phyloP scores from a whole-genome alignment of 2,329 filamentous ascomycete genomes.

The Botrytis paeoniae region DNA sequence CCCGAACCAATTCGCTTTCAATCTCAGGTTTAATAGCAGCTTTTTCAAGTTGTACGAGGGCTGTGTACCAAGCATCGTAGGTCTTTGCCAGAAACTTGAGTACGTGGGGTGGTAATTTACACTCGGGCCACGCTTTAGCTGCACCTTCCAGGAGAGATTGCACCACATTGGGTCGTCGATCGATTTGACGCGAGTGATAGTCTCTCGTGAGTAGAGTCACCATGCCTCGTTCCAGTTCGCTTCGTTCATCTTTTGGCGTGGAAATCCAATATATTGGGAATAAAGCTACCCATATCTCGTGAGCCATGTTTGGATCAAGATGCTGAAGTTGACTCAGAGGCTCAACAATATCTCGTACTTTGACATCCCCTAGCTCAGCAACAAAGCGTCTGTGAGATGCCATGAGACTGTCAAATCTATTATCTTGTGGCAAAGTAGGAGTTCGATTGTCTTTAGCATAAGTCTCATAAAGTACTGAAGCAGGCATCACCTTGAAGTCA shows the following conservation, averaged over 20 bases:
- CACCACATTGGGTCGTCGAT: slow-evolving; percentile 92
- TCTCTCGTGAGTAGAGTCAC: slow-evolving; percentile 91
- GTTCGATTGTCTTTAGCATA: slow-evolving; percentile 67
- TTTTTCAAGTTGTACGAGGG: slow-evolving; percentile 84
- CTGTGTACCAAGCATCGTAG: slow-evolving; percentile 97
- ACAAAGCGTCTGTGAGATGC: slow-evolving; percentile 79
- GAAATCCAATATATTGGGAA: slow-evolving; percentile 96
- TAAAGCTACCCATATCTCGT: slow-evolving; percentile 84
- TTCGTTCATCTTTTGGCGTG: slow-evolving; percentile 79
- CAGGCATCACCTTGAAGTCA: slow-evolving; percentile 76
- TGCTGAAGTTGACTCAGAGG: slow-evolving; percentile 92
- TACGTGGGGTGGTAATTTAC: slow-evolving; percentile 92
- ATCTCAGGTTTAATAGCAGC: slow-evolving; percentile 74
- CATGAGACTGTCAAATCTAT: slow-evolving; percentile 77
- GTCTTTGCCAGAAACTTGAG: slow-evolving; percentile 93
- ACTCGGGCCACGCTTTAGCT: slow-evolving; percentile 77
- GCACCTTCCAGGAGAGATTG: slow-evolving; percentile 88
- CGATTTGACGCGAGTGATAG: slow-evolving; percentile 90
- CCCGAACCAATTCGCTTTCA: slow-evolving; percentile 78
- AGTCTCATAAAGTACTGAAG: slow-evolving; percentile 69
- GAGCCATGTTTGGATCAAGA: slow-evolving; percentile 74
- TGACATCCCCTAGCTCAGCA: slow-evolving; percentile 78
- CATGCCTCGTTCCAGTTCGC: slow-evolving; percentile 86
- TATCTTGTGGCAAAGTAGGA: slow-evolving; percentile 71
- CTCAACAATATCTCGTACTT: slow-evolving; percentile 83